Evolutionary conservation across 176 grass and related monocot genomes (phyloP).

Genomic region (Bolboschoenus planiculmis): DNA sequence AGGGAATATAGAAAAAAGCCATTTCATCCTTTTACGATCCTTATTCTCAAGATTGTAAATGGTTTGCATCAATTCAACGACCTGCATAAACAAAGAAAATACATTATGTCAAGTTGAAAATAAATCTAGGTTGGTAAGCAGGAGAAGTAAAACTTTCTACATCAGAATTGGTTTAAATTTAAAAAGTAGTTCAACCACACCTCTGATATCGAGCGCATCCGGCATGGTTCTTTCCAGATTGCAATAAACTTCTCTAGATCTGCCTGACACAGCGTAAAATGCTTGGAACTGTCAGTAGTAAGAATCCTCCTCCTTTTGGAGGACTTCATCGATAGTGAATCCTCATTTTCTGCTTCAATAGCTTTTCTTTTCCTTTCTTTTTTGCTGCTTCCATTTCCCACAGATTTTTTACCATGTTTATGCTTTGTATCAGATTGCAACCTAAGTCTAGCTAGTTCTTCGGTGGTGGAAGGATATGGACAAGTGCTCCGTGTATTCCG

Average conservation of each 20-base stretch:
- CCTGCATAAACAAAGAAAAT: conserved; percentile 36
- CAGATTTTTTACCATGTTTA: conserved; percentile 34
- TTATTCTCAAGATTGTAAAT: conserved; percentile 48
- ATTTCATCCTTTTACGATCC: conserved; percentile 43
- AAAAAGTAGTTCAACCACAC: conserved; percentile 33
- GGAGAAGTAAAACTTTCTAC: background rate
- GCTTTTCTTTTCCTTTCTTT: conserved; percentile 49
- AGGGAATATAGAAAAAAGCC: conserved; percentile 57
- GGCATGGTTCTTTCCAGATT: conserved; percentile 85
- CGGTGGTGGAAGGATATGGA: conserved; percentile 82
- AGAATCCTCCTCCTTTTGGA: conserved; percentile 36
- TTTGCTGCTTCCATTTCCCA: background rate
- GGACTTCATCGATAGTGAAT: conserved; percentile 30
- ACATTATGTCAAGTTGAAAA: background rate
- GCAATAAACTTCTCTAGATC: conserved; percentile 75
- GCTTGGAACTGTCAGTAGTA: conserved; percentile 10
- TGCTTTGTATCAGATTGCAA: conserved; percentile 50
- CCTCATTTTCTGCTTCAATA: conserved; percentile 29
- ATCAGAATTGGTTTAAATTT: background rate
- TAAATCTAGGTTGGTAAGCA: background rate
- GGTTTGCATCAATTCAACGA: conserved; percentile 61
- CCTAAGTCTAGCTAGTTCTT: conserved; percentile 77
- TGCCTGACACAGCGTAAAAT: conserved; percentile 35
- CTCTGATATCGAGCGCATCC: conserved; percentile 59
- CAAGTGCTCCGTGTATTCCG: conserved; percentile 47